Conservation (phyloP, 148 eudicot genomes). For the Fagopyrum homotropicum region DNA sequence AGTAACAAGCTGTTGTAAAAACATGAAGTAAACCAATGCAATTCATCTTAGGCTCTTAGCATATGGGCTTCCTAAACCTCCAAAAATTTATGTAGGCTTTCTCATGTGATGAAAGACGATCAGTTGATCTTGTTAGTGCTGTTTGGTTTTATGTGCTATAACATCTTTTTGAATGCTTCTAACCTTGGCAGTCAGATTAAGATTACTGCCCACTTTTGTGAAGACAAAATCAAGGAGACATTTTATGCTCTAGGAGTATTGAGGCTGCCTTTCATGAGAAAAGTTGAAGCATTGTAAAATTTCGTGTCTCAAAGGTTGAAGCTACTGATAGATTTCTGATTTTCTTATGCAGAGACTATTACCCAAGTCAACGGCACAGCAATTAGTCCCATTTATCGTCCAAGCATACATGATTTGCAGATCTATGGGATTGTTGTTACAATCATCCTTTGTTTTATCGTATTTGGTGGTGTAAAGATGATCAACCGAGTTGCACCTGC, state of each 20-base stretch:
- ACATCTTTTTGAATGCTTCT: neutral
- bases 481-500: conserved; percentile 97
- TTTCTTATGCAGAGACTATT: conserved; percentile 44
- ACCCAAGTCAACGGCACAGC: conserved; percentile 75
- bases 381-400: conserved; percentile 53
- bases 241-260: conserved; percentile 3
- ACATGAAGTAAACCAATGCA: neutral
- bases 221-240: neutral
- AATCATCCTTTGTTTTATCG: conserved; percentile 81
- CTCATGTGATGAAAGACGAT: neutral
- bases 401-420: conserved; percentile 93
- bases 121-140: neutral
- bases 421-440: conserved; percentile 94
- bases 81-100: neutral
- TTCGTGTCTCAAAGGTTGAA: neutral
- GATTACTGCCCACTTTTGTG: neutral
- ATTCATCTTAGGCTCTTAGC: neutral
- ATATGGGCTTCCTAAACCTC: neutral
- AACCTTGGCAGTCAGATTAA: neutral
- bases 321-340: neutral
- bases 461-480: conserved; percentile 98
- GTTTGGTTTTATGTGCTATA: neutral
- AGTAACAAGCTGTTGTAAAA: neutral
- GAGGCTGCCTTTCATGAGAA: neutral
- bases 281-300: neutral